Evolutionary conservation across 1,139 yeast genomes (phyloP), one percentile per base, ranked within the genome.

Genomic region (Geotrichum restrictum): DNA sequence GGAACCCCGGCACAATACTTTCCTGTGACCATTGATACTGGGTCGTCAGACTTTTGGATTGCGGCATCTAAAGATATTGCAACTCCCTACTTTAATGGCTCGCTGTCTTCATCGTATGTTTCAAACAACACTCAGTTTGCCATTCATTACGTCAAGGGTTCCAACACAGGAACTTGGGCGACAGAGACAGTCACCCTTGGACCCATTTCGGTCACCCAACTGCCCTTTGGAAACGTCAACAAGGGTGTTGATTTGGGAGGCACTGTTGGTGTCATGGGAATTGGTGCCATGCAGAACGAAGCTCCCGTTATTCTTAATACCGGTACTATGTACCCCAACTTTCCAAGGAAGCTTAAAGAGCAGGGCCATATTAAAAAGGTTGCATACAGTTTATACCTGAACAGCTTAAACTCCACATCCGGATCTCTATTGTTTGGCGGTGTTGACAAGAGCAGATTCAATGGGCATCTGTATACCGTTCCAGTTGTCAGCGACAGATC

Each of bases 351-450:
- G 51, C 67, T 81, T 67, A 73, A 70, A 60, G 64, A 69, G 48
- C 74, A 73, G 56, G 83, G 83, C 0, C 53, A 68, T 48, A 78
- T 79, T 59, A 62, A 69, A 48, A 70, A 71, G 52, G 69, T 64
- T 40, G 78, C 78, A 11, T 81, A 78, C 66, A 79, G 84, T 7
- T 66, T 81, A 54, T 81, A 74, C 62, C 72, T 81, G 58, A 71
- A 74, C 53, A 68, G 72, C 43, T 59, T 68, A 32, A 68, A 67
- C n/a, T 65, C 77, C 1, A 57, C 65, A n/a, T 54, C 69, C 1
- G 86, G 86, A 1, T 62, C 71, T 18, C 60, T 82, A 24, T 66
- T 81, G 48, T 79, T 82, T 64, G 86, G 86, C 7, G 86, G 82
- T 3, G 69, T 80, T 11, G 86, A 82, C 64, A 69, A 71, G 46